A percentile compares a stretch with the other conserved stretches of the same genome.
These are phyloP conservation scores for Hypoxylon sp. DNA, from an alignment of 2,329 filamentous ascomycete genomes.

Conservation along the genomic window DNA sequence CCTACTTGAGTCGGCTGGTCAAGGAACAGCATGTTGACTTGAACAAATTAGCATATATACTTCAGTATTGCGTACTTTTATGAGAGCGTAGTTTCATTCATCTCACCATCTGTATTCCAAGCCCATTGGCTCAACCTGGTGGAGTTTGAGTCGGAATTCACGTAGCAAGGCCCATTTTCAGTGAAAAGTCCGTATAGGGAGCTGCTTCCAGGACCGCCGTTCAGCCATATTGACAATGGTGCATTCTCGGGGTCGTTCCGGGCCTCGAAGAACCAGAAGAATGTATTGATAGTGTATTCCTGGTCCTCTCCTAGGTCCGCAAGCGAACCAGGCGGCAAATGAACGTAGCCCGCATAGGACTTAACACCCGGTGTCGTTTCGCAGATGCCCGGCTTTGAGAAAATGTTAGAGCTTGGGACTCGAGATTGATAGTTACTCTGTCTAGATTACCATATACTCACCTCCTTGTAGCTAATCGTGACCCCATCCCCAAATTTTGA, in stretches of 20 bases:
- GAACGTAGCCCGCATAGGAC: slow-evolving; percentile 74
- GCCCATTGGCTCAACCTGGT: slow-evolving; percentile 69
- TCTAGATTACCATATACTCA: slow-evolving; percentile 37
- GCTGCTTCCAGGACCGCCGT: slow-evolving; percentile 71
- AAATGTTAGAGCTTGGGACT: neutral
- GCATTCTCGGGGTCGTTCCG: slow-evolving; percentile 52
- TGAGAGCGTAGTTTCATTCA: neutral
- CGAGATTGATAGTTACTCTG: neutral
- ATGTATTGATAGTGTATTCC: slow-evolving; percentile 63
- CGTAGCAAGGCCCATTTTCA: slow-evolving; percentile 65
- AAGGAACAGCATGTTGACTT: slow-evolving; percentile 68
- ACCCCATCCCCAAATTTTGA: slow-evolving; percentile 72
- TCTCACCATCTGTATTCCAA: slow-evolving; percentile 64
- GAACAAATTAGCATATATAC: slow-evolving; percentile 8
- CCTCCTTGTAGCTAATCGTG: slow-evolving; percentile 72
- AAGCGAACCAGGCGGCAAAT: slow-evolving; percentile 61
- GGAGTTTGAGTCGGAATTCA: slow-evolving; percentile 62
- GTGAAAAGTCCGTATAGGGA: slow-evolving; percentile 68
- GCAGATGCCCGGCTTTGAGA: slow-evolving; percentile 66
- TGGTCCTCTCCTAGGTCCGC: slow-evolving; percentile 63
- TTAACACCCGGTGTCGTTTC: slow-evolving; percentile 69
- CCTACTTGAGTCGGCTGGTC: slow-evolving; percentile 73
- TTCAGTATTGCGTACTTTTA: neutral
- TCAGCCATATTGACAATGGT: slow-evolving; percentile 69
- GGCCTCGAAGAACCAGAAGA: slow-evolving; percentile 58